Percentiles rank a stretch among this genome's conserved stretches.
phyloP scores from a whole-genome alignment of 176 grass and related monocot species.

The Dactylis glomerata region DNA sequence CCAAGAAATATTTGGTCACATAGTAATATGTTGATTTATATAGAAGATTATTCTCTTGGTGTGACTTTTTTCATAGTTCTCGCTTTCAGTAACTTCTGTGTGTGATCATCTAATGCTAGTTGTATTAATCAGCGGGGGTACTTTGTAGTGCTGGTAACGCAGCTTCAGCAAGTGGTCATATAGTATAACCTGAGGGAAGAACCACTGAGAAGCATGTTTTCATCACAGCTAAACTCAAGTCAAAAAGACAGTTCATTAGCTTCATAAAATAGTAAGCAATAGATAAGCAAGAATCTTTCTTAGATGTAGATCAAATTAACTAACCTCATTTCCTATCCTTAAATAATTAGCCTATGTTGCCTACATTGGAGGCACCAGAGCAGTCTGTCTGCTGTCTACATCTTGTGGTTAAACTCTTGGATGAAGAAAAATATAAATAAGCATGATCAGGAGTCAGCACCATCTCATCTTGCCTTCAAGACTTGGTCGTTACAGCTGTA shows the following conservation, averaged over 20 bases:
- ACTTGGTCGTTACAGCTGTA: background rate
- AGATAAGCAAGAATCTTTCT: conserved; percentile 38
- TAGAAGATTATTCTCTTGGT: background rate
- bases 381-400: background rate
- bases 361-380: conserved; percentile 9
- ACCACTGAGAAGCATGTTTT: conserved; percentile 34
- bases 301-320: conserved; percentile 32
- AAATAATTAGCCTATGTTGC: conserved; percentile 19
- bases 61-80: background rate
- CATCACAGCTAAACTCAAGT: conserved; percentile 1
- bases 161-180: conserved; percentile 28
- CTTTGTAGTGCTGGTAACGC: conserved; percentile 12
- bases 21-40: background rate
- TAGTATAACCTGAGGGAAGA: background rate
- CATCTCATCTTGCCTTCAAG: conserved; percentile 11
- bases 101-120: background rate
- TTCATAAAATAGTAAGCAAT: conserved; percentile 31
- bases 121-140: background rate
- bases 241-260: conserved; percentile 38
- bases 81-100: background rate
- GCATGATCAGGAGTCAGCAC: background rate
- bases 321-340: conserved; percentile 6
- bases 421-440: background rate
- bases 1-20: background rate
- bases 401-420: background rate